Conservation (phyloP, 257 asterid genomes). For the Solanum bukasovii region DNA sequence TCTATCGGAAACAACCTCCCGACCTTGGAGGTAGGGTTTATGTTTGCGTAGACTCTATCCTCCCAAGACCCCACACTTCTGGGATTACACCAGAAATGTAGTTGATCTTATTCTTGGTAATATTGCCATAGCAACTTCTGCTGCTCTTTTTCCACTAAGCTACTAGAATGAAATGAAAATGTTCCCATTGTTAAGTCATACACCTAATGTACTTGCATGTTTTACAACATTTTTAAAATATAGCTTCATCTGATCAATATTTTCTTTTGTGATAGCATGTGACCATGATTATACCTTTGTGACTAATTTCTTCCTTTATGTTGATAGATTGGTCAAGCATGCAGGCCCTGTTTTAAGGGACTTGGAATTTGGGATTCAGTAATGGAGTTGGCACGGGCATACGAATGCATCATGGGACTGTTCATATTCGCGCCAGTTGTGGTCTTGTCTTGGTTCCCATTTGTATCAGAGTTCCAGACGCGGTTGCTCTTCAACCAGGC, state of each 20-base stretch:
- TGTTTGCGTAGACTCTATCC: background rate
- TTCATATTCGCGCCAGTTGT: constrained; percentile 74
- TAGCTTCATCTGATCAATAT: background rate
- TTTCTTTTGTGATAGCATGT: background rate
- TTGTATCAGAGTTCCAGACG: constrained; percentile 84
- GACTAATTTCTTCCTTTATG: background rate
- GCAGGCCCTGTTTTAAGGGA: constrained; percentile 53
- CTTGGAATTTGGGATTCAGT: constrained; percentile 79
- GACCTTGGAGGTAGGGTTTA: background rate
- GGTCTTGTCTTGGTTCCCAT: constrained; percentile 88
- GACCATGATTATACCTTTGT: background rate
- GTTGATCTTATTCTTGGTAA: background rate
- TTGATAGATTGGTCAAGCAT: constrained; percentile 74
- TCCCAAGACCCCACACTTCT: background rate
- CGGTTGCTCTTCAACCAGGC: constrained; percentile 94
- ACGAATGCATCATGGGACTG: constrained; percentile 81
- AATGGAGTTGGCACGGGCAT: constrained; percentile 80
- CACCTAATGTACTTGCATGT: background rate
- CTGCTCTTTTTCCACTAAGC: background rate
- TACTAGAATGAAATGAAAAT: background rate
- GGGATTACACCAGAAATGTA: background rate
- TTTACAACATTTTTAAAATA: background rate
- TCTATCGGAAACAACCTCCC: background rate
- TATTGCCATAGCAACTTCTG: background rate
- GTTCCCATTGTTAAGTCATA: background rate